Percentiles rank a stretch among this genome's conserved stretches.
These are phyloP conservation scores for Skeletonema tropicum DNA, from an alignment of 108 stramenopile species.

Conservation along the genomic window DNA sequence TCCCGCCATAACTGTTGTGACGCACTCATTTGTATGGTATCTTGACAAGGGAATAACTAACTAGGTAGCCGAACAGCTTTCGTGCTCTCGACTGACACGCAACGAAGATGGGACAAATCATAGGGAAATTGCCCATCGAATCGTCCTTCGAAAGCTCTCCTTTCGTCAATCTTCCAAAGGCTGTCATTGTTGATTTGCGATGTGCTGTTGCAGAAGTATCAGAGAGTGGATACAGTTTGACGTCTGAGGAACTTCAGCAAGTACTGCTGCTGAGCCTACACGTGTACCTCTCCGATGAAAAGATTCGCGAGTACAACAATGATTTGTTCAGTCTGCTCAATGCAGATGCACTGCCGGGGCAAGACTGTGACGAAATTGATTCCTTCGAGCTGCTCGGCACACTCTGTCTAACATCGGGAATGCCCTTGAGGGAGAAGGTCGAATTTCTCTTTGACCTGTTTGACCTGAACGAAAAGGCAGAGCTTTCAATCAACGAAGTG, in stretches of 20 bases:
- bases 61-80: too few relatives aligned
- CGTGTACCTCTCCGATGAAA: conserved; percentile 23
- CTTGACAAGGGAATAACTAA: too few relatives aligned
- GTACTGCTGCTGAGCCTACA: conserved; percentile 24
- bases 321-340: conserved; percentile 23
- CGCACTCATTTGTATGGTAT: too few relatives aligned
- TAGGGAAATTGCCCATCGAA: background rate
- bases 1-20: too few relatives aligned
- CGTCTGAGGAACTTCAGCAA: conserved; percentile 14
- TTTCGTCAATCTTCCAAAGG: conserved; percentile 33
- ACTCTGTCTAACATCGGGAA: conserved; percentile 27
- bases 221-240: conserved; percentile 23
- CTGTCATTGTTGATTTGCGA: conserved; percentile 17
- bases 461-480: conserved; percentile 50
- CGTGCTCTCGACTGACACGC: too few relatives aligned
- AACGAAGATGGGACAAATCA: background rate
- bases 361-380: conserved; percentile 39
- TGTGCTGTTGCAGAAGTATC: conserved; percentile 22
- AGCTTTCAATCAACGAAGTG: conserved; percentile 49
- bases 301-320: conserved; percentile 22
- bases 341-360: background rate
- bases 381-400: conserved; percentile 57
- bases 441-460: conserved; percentile 56
- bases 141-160: conserved; percentile 3
- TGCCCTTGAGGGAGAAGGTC: conserved; percentile 36